Percentiles rank a stretch among this genome's conserved stretches.
These are phyloP conservation scores for Haberlea rhodopensis DNA, from an alignment of 257 asterid genomes.

Conservation along the genomic window DNA sequence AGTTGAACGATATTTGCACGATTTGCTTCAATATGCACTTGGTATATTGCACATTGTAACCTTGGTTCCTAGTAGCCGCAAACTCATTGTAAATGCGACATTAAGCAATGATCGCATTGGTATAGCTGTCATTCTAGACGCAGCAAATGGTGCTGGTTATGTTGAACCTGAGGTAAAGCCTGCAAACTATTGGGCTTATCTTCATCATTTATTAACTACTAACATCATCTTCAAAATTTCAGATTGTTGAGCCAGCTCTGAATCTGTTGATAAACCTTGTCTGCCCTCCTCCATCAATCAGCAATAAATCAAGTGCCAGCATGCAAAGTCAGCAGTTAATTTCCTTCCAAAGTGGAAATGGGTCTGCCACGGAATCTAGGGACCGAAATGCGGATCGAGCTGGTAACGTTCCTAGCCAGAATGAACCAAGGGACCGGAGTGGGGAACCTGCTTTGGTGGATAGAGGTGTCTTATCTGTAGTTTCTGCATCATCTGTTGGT, in stretches of 20 bases:
- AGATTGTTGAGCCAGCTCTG: slow-evolving; percentile 94
- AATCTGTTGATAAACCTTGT: slow-evolving; percentile 86
- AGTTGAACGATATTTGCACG: slow-evolving; percentile 94
- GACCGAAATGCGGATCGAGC: slow-evolving; percentile 60
- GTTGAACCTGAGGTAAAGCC: slow-evolving; percentile 88
- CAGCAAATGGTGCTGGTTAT: slow-evolving; percentile 90
- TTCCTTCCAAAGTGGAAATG: slow-evolving; percentile 52
- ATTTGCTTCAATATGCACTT: slow-evolving; percentile 90
- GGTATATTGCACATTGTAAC: slow-evolving; percentile 90
- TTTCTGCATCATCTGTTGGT: slow-evolving; percentile 41
- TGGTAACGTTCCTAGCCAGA: slow-evolving; percentile 41
- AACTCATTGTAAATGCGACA: slow-evolving; percentile 74
- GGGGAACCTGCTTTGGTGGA: slow-evolving; percentile 67
- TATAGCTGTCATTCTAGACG: slow-evolving; percentile 92
- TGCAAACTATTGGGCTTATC: slow-evolving; percentile 5
- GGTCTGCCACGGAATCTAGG: slow-evolving; percentile 54
- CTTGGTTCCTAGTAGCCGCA: slow-evolving; percentile 81
- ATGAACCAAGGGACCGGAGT: slow-evolving; percentile 59
- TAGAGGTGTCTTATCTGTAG: slow-evolving; percentile 46
- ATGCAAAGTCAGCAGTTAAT: slow-evolving; percentile 70
- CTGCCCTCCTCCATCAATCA: slow-evolving; percentile 98
- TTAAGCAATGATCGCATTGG: slow-evolving; percentile 94
- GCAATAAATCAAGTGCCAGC: slow-evolving; percentile 70
- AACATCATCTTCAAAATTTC: slow-evolving; percentile 26
- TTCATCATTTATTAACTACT: slow-evolving; percentile 9